Conservation (phyloP, 2,329 filamentous ascomycete species). For the Apiospora kogelbergensis region DNA sequence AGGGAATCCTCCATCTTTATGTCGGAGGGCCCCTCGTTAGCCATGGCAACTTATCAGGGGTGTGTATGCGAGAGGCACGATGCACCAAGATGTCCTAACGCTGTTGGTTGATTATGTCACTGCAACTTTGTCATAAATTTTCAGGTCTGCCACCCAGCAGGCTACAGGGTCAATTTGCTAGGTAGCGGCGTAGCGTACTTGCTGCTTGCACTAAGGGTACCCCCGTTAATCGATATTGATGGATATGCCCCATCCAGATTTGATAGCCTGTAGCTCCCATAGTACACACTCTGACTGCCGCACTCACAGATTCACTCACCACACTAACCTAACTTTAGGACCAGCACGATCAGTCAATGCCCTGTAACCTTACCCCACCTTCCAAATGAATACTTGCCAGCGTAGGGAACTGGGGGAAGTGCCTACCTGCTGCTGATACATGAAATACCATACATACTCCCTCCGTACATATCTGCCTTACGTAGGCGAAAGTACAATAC, state of each 20-base stretch:
- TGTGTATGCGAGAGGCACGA: neutral
- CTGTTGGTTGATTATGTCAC: neutral
- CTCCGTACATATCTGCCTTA: neutral
- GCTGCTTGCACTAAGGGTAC: neutral
- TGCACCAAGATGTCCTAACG: neutral
- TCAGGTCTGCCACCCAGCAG: neutral
- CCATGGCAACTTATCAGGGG: neutral
- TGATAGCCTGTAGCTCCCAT: neutral
- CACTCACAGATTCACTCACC: too few species aligned
- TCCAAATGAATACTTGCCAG: neutral
- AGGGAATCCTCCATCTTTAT: neutral
- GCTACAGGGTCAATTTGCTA: neutral
- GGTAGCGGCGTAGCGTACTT: neutral
- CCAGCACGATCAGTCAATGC: neutral
- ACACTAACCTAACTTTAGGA: neutral
- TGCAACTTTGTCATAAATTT: constrained; percentile 6
- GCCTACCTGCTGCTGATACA: too few species aligned
- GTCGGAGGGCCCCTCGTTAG: constrained; percentile 1
- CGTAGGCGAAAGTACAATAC: neutral
- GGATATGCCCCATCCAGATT: neutral
- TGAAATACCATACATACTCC: too few species aligned
- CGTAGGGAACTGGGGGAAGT: neutral
- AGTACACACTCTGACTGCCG: neutral
- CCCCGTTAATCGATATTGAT: neutral
- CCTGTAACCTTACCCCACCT: neutral